phyloP scores from a whole-genome alignment of 2,329 filamentous ascomycete genomes.

The Colletotrichum kahawae region DNA sequence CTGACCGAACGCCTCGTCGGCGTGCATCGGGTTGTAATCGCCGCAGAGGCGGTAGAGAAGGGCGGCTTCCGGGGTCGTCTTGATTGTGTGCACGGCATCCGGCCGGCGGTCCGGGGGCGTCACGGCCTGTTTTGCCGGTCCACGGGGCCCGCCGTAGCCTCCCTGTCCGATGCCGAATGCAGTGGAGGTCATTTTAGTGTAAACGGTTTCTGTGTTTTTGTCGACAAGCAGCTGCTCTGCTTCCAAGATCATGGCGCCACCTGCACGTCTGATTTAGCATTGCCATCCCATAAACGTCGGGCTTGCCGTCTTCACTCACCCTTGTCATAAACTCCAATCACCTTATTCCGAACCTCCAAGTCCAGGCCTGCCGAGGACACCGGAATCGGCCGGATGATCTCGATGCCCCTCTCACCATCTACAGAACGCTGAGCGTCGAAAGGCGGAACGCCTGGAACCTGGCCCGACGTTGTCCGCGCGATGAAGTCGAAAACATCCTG shows the following conservation, averaged over 20 bases:
- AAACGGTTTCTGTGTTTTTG: constrained; percentile 39
- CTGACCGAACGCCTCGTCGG: constrained; percentile 44
- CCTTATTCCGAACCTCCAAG: constrained; percentile 42
- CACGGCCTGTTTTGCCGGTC: constrained; percentile 36
- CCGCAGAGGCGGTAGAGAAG: constrained; percentile 50
- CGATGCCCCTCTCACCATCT: constrained; percentile 45
- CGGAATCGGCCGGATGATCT: constrained; percentile 41
- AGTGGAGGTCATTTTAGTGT: constrained; percentile 41
- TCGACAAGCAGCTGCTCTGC: constrained; percentile 44
- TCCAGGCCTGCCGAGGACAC: constrained; percentile 38
- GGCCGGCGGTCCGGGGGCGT: constrained; percentile 38
- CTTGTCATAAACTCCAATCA: constrained; percentile 52
- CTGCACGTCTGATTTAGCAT: constrained; percentile 11
- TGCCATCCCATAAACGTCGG: no score
- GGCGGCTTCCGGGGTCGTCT: constrained; percentile 42
- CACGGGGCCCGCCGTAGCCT: constrained; percentile 47
- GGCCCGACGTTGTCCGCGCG: constrained; percentile 34
- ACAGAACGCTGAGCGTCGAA: constrained; percentile 46
- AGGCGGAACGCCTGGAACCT: constrained; percentile 42
- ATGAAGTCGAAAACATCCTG: constrained; percentile 50
- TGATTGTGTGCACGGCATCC: constrained; percentile 40
- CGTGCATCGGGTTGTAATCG: constrained; percentile 54
- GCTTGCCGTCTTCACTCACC: constrained; percentile 13
- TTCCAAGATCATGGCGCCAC: constrained; percentile 47
- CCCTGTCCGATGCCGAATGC: constrained; percentile 51